Evolutionary conservation across 1,139 yeast genomes (phyloP), one percentile per base, ranked within the genome.

Genomic region (Pichia terricola): DNA sequence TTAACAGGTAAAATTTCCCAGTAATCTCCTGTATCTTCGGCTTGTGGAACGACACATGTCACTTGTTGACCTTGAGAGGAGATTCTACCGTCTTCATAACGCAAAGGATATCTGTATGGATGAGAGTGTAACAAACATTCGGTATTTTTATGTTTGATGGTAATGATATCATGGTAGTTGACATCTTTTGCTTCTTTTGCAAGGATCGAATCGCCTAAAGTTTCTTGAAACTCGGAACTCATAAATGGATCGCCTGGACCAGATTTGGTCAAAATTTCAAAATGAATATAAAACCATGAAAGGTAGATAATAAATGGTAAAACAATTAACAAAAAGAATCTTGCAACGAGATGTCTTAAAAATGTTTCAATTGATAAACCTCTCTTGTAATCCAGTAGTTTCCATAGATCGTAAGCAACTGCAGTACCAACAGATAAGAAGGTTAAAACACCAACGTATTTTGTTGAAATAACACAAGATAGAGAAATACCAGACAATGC

Each of bases 201-300:
- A 58, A 86, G 61, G 25, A 85, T 80, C 38, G 94, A 86, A 59
- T 89, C 98, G 28, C 77, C 77, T 45, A 91, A 72, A 16, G 96
- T 81, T 60, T 87, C 95, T 65, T 91, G 97, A 71, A 94, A 94
- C 47, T 82, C 94, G 3, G 91, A 71, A 22, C 94, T 77, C 98
- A 94, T 94, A 63, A 89, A 89, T 5, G 72, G 70, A 63, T 94
- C 97, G 49, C 99, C 99, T 5, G 97, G 94, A 33, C 99, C 99
- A 1, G 97, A 88, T 55, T 77, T 80, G 49, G 66, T 74, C 56
- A 94, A 75, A 38, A 91, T 72, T 35, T 79, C 73, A 64, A 94
- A 91, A 64, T 94, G 99, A 46, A 89, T 73, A 65, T 80, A 87
- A 68, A 94, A 94, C 97, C 98, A 94, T 59, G 79, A 82, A 58